Evolutionary conservation across 139 green algal genomes (phyloP).

Genomic region (Picocystis salinarum): DNA sequence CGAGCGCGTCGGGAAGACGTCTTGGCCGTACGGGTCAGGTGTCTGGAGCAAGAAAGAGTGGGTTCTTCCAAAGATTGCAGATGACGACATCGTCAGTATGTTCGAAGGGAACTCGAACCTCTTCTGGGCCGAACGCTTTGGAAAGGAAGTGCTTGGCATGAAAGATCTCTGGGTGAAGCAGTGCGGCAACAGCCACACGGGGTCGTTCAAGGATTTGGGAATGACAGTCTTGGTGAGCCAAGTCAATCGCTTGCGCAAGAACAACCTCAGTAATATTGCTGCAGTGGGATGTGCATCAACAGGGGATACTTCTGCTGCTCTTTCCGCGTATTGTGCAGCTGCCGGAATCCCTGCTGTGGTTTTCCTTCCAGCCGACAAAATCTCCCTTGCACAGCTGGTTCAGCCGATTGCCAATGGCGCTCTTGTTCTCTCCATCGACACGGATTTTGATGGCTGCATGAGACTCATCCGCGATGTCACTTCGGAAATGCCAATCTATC

Average conservation of each 20-base stretch:
- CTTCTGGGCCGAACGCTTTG: conserved; percentile 98
- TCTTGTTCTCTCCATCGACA: conserved; percentile 95
- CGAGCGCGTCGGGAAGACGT: conserved; percentile 62
- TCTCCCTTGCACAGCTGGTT: conserved; percentile 91
- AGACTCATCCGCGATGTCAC: conserved; percentile 83
- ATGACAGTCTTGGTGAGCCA: conserved; percentile 97
- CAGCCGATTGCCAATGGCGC: conserved; percentile 98
- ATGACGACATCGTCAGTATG: conserved; percentile 95
- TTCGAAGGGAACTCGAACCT: conserved; percentile 99
- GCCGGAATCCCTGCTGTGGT: conserved; percentile 96
- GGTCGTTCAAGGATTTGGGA: conserved; percentile 97
- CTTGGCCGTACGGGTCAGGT: conserved; percentile 89
- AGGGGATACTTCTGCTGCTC: conserved; percentile 88
- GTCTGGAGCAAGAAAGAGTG: conserved; percentile 99
- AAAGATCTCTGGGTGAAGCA: conserved; percentile 98
- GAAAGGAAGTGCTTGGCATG: conserved; percentile 78
- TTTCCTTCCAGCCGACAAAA: conserved; percentile 97
- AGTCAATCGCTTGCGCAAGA: conserved; percentile 69
- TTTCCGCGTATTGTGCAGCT: conserved; percentile 93
- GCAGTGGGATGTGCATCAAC: conserved; percentile 96
- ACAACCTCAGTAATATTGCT: conserved; percentile 60
- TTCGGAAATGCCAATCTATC: conserved; percentile 89
- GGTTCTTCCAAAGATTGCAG: conserved; percentile 75
- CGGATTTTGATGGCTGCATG: conserved; percentile 99
- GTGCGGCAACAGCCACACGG: conserved; percentile 96